Percentiles rank a stretch among this genome's conserved stretches.
Conservation (phyloP, 371 early-diverging fungal genomes). For the Blakeslea trispora region DNA sequence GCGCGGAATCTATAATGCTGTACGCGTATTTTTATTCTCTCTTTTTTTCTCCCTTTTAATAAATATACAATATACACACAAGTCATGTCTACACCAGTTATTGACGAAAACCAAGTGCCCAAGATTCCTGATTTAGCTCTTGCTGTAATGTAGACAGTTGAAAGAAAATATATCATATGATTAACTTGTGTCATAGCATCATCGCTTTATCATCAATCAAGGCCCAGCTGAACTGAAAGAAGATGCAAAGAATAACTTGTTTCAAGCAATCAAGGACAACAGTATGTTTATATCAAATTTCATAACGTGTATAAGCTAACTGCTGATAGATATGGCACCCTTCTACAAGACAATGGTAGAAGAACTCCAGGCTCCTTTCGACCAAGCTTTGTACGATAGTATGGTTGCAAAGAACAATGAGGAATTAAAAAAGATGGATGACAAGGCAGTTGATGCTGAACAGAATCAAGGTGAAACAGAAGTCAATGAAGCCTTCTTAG, state of each 20-base stretch:
- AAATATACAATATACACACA: neutral
- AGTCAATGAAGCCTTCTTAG: slow-evolving; percentile 86
- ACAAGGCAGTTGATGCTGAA: slow-evolving; percentile 84
- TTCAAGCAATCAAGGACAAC: slow-evolving; percentile 70
- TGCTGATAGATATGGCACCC: slow-evolving; percentile 79
- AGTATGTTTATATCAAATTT: slow-evolving; percentile 41
- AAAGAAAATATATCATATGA: slow-evolving; percentile 10
- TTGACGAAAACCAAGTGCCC: slow-evolving; percentile 61
- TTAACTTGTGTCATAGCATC: too few relatives aligned
- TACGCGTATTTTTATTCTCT: neutral
- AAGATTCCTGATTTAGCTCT: slow-evolving; percentile 80
- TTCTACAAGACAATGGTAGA: slow-evolving; percentile 71
- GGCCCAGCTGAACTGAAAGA: slow-evolving; percentile 64
- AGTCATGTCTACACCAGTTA: slow-evolving; percentile 18
- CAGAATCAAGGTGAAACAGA: slow-evolving; percentile 95
- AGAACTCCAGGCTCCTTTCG: slow-evolving; percentile 63
- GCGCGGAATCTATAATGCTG: neutral
- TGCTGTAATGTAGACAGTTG: slow-evolving; percentile 33
- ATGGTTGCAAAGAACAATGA: slow-evolving; percentile 75
- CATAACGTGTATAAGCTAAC: too few relatives aligned
- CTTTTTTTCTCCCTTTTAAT: slow-evolving; percentile 3
- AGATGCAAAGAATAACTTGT: slow-evolving; percentile 61
- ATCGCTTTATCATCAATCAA: slow-evolving; percentile 69
- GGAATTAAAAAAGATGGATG: slow-evolving; percentile 77
- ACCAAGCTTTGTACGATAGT: slow-evolving; percentile 48